These are phyloP conservation scores for Plasmodium adleri DNA, from an alignment of 169 alveolate species.

Conservation along the genomic window DNA sequence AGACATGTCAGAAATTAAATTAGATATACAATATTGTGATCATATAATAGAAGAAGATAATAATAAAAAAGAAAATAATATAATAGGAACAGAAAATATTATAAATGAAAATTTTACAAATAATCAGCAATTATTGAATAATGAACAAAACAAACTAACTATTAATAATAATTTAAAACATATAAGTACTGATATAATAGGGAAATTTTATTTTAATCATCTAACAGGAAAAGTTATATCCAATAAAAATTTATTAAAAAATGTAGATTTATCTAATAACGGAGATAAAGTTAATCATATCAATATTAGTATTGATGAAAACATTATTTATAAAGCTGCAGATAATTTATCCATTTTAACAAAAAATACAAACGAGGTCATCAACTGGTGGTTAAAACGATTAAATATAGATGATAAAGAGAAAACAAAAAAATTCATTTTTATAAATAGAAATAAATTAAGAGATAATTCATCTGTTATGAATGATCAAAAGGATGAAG, in stretches of 20 bases:
- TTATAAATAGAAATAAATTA: conserved; percentile 77
- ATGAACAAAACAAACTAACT: conserved; percentile 45
- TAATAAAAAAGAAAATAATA: neutral
- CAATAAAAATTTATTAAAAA: conserved; percentile 38
- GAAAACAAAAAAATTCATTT: conserved; percentile 79
- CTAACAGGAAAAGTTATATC: conserved; percentile 51
- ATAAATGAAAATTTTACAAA: neutral
- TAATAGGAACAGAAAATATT: neutral
- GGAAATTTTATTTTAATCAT: conserved; percentile 76
- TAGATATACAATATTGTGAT: conserved; percentile 11
- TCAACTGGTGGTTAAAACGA: conserved; percentile 75
- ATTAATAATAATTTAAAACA: conserved; percentile 41
- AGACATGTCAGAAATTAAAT: conserved; percentile 3
- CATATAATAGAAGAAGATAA: conserved; percentile 40
- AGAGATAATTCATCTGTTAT: conserved; percentile 58
- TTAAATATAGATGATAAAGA: conserved; percentile 63
- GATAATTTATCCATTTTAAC: conserved; percentile 82
- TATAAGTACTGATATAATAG: conserved; percentile 75
- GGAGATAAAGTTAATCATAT: conserved; percentile 63
- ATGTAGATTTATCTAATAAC: conserved; percentile 8
- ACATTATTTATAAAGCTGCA: conserved; percentile 78
- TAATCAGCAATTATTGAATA: conserved; percentile 13
- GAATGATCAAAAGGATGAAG: conserved; percentile 48
- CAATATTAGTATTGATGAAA: conserved; percentile 10
- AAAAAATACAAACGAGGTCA: conserved; percentile 79